phyloP scores from a whole-genome alignment of 73 alveolate genomes.

The Breviolum minutum region DNA sequence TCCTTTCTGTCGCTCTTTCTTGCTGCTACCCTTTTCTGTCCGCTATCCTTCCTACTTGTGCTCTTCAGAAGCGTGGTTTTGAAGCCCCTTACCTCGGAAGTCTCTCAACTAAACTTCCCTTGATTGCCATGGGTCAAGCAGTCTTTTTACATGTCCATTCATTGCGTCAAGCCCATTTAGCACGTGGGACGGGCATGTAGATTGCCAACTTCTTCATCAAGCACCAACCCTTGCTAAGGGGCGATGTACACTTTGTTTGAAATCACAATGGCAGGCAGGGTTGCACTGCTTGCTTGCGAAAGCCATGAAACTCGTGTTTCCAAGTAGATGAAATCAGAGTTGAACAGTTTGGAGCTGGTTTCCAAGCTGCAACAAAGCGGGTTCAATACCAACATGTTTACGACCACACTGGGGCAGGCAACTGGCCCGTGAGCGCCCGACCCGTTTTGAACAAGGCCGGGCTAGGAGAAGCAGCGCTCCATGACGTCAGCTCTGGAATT shows the following conservation, averaged over 20 bases:
- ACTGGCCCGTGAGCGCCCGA: constrained; percentile 64
- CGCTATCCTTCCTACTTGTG: too few relatives aligned
- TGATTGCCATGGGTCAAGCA: not conserved
- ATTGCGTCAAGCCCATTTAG: too few relatives aligned
- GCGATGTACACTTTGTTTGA: constrained; percentile 56
- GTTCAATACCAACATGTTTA: not conserved
- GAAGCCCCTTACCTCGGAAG: too few relatives aligned
- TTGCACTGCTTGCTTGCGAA: too few relatives aligned
- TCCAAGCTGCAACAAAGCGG: too few relatives aligned
- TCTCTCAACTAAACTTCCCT: too few relatives aligned
- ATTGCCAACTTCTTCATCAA: not conserved
- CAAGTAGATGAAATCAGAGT: not conserved
- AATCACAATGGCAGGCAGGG: not conserved
- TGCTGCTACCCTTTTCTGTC: too few relatives aligned
- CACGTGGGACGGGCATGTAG: not conserved
- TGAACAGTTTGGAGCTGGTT: too few relatives aligned
- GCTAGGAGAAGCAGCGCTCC: not conserved
- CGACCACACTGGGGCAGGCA: not conserved
- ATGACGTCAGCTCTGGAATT: not conserved
- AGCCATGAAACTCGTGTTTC: not conserved
- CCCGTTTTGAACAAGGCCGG: constrained; percentile 56
- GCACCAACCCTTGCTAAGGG: not conserved
- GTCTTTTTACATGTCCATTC: not conserved
- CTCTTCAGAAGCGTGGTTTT: too few relatives aligned
- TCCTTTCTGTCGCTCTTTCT: too few relatives aligned